A percentile compares a stretch with the other conserved stretches of the same genome.
Conservation (phyloP, 768 basidiomycete genomes). For the Leucocoprinus sp. region DNA sequence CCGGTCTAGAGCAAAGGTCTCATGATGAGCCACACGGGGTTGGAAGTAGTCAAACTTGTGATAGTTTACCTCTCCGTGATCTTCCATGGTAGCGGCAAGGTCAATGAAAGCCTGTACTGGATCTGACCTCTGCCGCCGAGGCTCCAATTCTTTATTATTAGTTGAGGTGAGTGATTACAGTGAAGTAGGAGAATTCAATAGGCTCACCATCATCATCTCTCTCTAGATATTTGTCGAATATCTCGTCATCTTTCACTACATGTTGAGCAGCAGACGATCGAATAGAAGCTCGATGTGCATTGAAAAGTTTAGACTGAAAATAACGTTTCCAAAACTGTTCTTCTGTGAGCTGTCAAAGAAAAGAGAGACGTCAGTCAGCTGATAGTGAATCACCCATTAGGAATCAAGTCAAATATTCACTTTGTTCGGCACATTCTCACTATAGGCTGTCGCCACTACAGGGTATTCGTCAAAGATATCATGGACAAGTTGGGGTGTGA, state of each 20-base stretch:
- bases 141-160: slow-evolving; percentile 85
- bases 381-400: no score
- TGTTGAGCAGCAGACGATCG: slow-evolving; percentile 78
- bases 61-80: slow-evolving; percentile 71
- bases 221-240: slow-evolving; percentile 95
- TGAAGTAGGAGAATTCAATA: neutral
- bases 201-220: slow-evolving; percentile 85
- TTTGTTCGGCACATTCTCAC: slow-evolving; percentile 84
- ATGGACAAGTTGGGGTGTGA: slow-evolving; percentile 85
- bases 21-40: neutral
- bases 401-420: slow-evolving; percentile 34
- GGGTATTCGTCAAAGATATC: slow-evolving; percentile 99
- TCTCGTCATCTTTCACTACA: slow-evolving; percentile 83
- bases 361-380: no score
- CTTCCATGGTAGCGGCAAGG: slow-evolving; percentile 81
- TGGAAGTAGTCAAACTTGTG: no score
- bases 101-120: slow-evolving; percentile 74
- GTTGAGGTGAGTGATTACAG: slow-evolving; percentile 7
- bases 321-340: slow-evolving; percentile 96
- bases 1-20: slow-evolving; percentile 52
- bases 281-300: slow-evolving; percentile 89
- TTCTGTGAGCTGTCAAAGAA: slow-evolving; percentile 63
- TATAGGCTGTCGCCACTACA: slow-evolving; percentile 86
- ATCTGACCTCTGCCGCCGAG: slow-evolving; percentile 57
- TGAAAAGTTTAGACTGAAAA: slow-evolving; percentile 93